Evolutionary conservation across 352 stramenopile species (phyloP), one percentile per base, ranked within the genome.

Genomic region (Phytophthora ramorum): DNA sequence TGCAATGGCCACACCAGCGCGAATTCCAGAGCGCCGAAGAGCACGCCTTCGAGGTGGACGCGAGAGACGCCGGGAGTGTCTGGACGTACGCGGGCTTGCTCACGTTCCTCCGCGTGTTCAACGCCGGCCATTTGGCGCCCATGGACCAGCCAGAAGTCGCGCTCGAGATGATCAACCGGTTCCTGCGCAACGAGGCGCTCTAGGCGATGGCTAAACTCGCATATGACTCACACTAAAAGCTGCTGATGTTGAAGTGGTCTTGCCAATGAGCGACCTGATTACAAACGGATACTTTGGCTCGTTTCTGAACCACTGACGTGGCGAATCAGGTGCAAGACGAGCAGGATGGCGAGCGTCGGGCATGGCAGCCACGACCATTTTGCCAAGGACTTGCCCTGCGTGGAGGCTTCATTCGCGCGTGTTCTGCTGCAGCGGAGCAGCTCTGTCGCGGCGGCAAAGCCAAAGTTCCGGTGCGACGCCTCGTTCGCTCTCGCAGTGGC

Each of bases 1-100:
- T 99, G 45, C 75, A 97, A 20, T 99, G 97, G 97, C 68, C 63
- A 22, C 87, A 96, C 62, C 79, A 89, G 47, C 65, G 76, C 9
- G 83, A 82, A 8, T 99, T 98, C 79, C 83, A 96, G 32, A 40
- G 45, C 7, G 79, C 63, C 4, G 13, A 57, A 12, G 69, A 77
- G 32, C 47, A 63, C 43, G 22, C 48, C 24, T 68, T 73, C 7
- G 34, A 52, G 44, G 37, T 73, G 8, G 51, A 63, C 28, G 44
- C 44, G 7, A 35, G 32, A 14, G 64, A 49, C 24, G 52, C 47
- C 4, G 69, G 69, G 7, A 49, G 32, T 1, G 59, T 71, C 0
- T 72, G 64, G 63, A 55, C 64, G 28, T 56, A 65, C 46, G 45
- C 57, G 5, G 46, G 58, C 7, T 16, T 26, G 5, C 65, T 90